A percentile compares a stretch with the other conserved stretches of the same genome.
phyloP scores from a whole-genome alignment of 1,284 basidiomycete genomes.

The Papiliotrema nemorosa region DNA sequence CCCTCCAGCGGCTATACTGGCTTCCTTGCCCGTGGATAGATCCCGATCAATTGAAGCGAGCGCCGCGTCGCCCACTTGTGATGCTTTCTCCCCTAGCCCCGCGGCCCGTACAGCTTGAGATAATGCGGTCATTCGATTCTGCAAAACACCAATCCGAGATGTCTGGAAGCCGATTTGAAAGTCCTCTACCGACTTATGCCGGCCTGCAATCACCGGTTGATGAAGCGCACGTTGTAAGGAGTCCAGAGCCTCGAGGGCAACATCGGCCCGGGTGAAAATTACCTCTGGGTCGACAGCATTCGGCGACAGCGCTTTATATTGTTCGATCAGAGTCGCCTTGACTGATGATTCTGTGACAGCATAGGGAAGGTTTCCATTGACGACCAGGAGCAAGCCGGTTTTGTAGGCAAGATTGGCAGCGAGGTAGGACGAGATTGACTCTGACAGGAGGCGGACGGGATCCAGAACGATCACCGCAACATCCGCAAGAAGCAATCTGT shows the following conservation, averaged over 20 bases:
- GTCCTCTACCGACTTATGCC: slow-evolving; percentile 22
- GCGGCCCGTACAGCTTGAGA: slow-evolving; percentile 1
- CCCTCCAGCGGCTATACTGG: not conserved
- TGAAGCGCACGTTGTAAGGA: slow-evolving; percentile 25
- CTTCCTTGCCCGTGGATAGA: slow-evolving; percentile 18
- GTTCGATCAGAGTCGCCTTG: no score
- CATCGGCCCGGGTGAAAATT: slow-evolving; percentile 23
- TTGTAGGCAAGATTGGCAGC: slow-evolving; percentile 13
- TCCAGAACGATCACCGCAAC: slow-evolving; percentile 33
- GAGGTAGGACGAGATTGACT: not conserved
- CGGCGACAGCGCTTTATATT: not conserved
- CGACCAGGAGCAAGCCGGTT: slow-evolving; percentile 24
- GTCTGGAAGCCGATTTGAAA: slow-evolving; percentile 40
- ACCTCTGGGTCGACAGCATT: slow-evolving; percentile 8
- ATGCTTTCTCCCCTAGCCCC: slow-evolving; percentile 11
- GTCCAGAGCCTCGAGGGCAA: slow-evolving; percentile 29
- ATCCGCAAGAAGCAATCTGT: slow-evolving; percentile 30
- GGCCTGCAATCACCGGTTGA: slow-evolving; percentile 5
- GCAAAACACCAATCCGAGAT: slow-evolving; percentile 35
- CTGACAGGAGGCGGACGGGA: slow-evolving; percentile 13
- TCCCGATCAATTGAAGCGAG: no score
- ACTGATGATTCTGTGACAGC: no score
- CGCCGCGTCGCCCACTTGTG: slow-evolving; percentile 15
- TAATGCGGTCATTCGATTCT: not conserved
- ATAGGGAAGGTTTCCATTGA: slow-evolving; percentile 25